Conservation (phyloP, 768 basidiomycete genomes). For the Mycena latifolia region DNA sequence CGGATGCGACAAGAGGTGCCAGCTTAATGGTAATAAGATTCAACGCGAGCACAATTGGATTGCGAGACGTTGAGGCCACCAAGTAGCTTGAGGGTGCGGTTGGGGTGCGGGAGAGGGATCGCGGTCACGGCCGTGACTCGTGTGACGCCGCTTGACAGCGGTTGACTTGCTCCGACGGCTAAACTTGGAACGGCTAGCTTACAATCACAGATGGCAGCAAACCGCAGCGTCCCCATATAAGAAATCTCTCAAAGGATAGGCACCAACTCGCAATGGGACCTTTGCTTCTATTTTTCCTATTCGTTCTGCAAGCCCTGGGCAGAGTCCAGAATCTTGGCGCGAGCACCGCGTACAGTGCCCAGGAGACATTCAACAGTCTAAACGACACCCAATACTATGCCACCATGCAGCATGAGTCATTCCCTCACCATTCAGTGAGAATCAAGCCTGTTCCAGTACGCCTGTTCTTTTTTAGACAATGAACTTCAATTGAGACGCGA, state of each 20-base stretch:
- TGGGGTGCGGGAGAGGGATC: too few species aligned
- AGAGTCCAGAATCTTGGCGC: not conserved
- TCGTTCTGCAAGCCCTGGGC: not conserved
- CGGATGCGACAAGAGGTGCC: constrained; percentile 35
- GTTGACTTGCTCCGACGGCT: too few species aligned
- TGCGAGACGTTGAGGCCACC: not conserved
- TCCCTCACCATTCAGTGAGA: constrained; percentile 24
- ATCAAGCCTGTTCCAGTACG: constrained; percentile 13
- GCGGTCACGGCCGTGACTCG: too few species aligned
- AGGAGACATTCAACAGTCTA: not conserved
- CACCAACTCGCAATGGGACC: not conserved
- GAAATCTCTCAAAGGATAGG: too few species aligned
- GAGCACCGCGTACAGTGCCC: not conserved
- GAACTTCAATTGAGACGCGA: too few species aligned
- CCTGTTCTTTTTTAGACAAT: too few species aligned
- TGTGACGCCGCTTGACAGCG: too few species aligned
- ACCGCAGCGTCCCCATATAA: too few species aligned
- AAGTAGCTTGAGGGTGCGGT: too few species aligned
- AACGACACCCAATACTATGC: constrained; percentile 6
- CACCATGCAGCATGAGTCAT: constrained; percentile 17
- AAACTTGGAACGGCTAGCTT: too few species aligned
- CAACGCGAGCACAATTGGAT: too few species aligned
- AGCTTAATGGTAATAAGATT: constrained; percentile 7
- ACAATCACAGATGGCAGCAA: too few species aligned
- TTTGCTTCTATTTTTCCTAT: not conserved